These are phyloP conservation scores for Xylariaceae sp. DNA, from an alignment of 2,329 filamentous ascomycete species.

Conservation along the genomic window DNA sequence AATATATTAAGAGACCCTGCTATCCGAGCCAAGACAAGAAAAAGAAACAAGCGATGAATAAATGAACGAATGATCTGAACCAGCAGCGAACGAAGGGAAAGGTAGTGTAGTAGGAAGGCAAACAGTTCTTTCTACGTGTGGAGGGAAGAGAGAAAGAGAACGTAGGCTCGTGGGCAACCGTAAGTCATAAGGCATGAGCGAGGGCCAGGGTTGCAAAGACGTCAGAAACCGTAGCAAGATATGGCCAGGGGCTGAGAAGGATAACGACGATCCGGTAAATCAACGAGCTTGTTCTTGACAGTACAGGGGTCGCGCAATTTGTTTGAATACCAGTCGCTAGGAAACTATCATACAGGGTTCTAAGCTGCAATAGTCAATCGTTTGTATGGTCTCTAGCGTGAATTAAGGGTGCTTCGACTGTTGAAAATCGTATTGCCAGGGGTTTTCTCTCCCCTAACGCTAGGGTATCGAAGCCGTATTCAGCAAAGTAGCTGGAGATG, in stretches of 20 bases:
- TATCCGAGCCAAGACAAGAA: constrained; percentile 28
- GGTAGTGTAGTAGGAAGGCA: constrained; percentile 37
- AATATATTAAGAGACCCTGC: constrained; percentile 13
- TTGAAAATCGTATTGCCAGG: too few species aligned
- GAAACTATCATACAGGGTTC: too few species aligned
- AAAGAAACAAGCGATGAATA: constrained; percentile 35
- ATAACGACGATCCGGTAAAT: constrained; percentile 6
- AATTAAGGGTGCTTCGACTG: too few species aligned
- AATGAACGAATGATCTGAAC: constrained; percentile 55
- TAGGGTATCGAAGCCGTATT: too few species aligned
- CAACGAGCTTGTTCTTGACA: too few species aligned
- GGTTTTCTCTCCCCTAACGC: too few species aligned
- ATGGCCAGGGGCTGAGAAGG: constrained; percentile 22
- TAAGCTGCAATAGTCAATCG: too few species aligned
- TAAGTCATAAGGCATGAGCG: constrained; percentile 40
- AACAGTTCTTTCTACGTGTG: constrained; percentile 41
- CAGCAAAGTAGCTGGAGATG: neutral
- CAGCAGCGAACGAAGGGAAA: constrained; percentile 53
- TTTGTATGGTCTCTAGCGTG: too few species aligned
- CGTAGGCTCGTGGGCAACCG: constrained; percentile 29
- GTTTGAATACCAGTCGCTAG: too few species aligned
- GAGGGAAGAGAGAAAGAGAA: constrained; percentile 33
- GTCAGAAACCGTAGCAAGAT: constrained; percentile 7
- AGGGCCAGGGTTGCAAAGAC: constrained; percentile 6
- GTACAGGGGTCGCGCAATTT: too few species aligned